Evolutionary conservation across 441 rosid species (phyloP).

Genomic region (Populus tomentosa): DNA sequence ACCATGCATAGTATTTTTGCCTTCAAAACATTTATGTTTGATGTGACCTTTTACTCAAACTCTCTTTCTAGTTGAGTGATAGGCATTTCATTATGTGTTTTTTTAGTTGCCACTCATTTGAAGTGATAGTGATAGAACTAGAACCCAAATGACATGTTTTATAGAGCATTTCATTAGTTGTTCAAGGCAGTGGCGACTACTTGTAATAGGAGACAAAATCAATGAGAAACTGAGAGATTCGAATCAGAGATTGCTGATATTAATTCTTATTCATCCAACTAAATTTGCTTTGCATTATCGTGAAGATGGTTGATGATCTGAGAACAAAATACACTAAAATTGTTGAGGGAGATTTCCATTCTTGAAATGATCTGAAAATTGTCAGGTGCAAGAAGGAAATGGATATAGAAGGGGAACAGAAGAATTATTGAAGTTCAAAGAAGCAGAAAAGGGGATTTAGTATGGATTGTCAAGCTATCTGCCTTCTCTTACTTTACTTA

Average conservation of each 20-base stretch:
- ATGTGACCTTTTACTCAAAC: neutral
- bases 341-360: neutral
- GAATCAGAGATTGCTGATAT: neutral
- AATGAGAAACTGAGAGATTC: neutral
- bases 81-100: neutral
- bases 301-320: neutral
- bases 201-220: neutral
- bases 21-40: neutral
- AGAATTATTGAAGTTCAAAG: neutral
- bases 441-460: neutral
- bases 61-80: neutral
- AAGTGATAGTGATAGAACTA: neutral
- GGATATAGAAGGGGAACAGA: neutral
- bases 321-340: neutral
- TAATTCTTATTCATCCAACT: neutral
- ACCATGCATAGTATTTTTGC: neutral
- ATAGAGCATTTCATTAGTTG: neutral
- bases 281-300: neutral
- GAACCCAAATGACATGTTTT: neutral
- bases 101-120: neutral
- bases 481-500: constrained; percentile 1
- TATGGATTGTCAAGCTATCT: neutral
- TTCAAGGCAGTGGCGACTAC: neutral
- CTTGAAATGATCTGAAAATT: neutral
- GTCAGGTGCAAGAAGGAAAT: neutral